Base-by-base conservation (phyloP, 805 yeast species). In the Candida corydali region DNA sequence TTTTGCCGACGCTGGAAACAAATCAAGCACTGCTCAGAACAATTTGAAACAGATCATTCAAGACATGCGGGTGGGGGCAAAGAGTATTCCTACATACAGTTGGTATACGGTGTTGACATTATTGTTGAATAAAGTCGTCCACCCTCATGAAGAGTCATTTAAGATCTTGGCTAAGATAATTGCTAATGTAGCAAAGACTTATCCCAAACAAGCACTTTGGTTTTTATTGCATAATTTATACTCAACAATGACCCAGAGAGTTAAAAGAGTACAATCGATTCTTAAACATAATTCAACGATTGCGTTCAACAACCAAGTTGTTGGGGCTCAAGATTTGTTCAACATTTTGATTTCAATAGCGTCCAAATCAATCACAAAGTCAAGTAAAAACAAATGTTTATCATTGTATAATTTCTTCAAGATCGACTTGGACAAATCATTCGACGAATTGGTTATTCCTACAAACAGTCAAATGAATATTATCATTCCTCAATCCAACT, bases 71-170 rank as follows among this genome's bases (percentile, higher is more conserved):
- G 65, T 64, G 17, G 67, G 75, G 4, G 51, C 70, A 7, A 61
- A 36, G 47, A 55, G 40, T 54, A 80, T 52, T 76, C 88, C 46
- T 55, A 68, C 25, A 3, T 64, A 63, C 41, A 65, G 59, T 57
- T 87, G 96, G 85, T 91, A 84, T 54, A 72, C 88, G 0, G 95
- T 87, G 0, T 64, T 91, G 15, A 85, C 97, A 0, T 98, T 93
- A 54, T 55, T 93, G 24, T 62, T 91, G 4, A 87, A 97, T 0
- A 70, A 98, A 48, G 69, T 89, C 40, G 65, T 76, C 1, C 93
- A 86, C 49, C 63, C 72, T 1, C 80, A 82, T 44, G 57, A 60
- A 2, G 63, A 67, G 0, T 78, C 93, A 0, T 73, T 70, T 19
- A 70, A 68, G 1, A 58, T 80, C 15, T 67, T 93, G 11, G 57